Percentiles rank a stretch among this genome's conserved stretches.
phyloP scores from a whole-genome alignment of 371 early-diverging fungal genomes.

The Haplosporangium sp. region DNA sequence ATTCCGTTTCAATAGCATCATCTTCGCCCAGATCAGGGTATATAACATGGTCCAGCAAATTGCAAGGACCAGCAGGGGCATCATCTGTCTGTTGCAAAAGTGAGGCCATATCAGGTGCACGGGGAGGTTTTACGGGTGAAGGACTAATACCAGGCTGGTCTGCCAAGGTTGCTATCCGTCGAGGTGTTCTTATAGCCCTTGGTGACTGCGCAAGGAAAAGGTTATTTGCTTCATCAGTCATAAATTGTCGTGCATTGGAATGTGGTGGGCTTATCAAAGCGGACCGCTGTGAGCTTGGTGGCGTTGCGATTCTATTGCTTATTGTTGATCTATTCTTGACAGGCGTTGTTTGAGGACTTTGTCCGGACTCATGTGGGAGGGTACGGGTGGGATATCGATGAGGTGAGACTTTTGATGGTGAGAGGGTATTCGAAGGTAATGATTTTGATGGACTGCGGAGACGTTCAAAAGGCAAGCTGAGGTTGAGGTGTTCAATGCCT shows the following conservation, averaged over 20 bases:
- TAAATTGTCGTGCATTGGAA: slow-evolving; percentile 14
- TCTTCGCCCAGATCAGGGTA: slow-evolving; percentile 30
- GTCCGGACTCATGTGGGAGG: background rate
- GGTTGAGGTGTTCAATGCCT: slow-evolving; percentile 11
- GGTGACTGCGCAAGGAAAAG: slow-evolving; percentile 29
- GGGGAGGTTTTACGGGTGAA: background rate
- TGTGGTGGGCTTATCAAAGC: slow-evolving; percentile 10
- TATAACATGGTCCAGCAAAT: background rate
- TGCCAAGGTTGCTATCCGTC: background rate
- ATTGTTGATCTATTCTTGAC: background rate
- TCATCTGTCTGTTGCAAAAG: background rate
- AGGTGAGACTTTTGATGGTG: slow-evolving; percentile 6
- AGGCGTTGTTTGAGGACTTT: slow-evolving; percentile 13
- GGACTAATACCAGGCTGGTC: background rate
- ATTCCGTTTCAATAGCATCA: slow-evolving; percentile 41
- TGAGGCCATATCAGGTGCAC: background rate
- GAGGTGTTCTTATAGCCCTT: slow-evolving; percentile 31
- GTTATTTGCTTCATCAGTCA: slow-evolving; percentile 38
- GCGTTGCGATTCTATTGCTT: slow-evolving; percentile 2
- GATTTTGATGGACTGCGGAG: slow-evolving; percentile 1
- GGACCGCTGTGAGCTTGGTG: slow-evolving; percentile 12
- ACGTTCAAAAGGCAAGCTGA: slow-evolving; percentile 28
- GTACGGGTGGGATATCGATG: slow-evolving; percentile 35
- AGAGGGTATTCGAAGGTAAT: background rate
- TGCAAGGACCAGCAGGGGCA: slow-evolving; percentile 8